Evolutionary conservation across 2,329 filamentous ascomycete genomes (phyloP), one percentile per base, ranked within the genome.

Genomic region (Fusarium papillatum): DNA sequence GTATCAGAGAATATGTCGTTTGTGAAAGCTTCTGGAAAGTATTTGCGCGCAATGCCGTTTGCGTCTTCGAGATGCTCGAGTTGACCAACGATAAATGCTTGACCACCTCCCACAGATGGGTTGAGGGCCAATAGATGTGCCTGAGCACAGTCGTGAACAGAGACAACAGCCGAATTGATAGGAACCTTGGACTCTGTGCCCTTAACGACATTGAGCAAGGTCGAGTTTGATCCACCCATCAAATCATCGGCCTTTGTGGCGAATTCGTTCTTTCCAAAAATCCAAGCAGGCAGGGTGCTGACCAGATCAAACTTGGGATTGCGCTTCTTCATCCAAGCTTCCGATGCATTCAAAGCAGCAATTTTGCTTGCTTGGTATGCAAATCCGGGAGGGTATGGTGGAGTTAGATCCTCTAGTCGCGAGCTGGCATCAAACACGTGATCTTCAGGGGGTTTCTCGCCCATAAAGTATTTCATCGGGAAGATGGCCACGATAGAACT

Each of bases 261-360:
- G 19, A 64, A 43, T 6, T 64, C 66, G 13, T 68, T 53, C 10
- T 5, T 26, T 1, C 66, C 66, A 50, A 61, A 68, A 6, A 68
- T 64, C 66, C 66, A 68, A 5, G 59, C 66, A 3, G 66, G 66
- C 3, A 68, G 11, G 3, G 59, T 39, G 29, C 17, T 64, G 5
- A 57, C 55, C 48, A 39, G 39, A 16, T 68, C 66, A 3, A 68
- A 68, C 3, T 43, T 31, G 17, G 59, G 60, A 2, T 11, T 59
- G 9, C 48, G 60, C 19, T 68, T 59, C n/a, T 64, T 64, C 48
- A 64, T 59, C 66, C 66, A 68, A 5, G 34, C 66, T 48, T 68
- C 60, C 4, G 60, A 68, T 24, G 46, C 59, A 26, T 64, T 68
- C n/a, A 68, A 19, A 8, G 66, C 60, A 7, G 66, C 60, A 29